Evolutionary conservation across 2,329 filamentous ascomycete species (phyloP).

Genomic region (Sporothrix variecibatus): DNA sequence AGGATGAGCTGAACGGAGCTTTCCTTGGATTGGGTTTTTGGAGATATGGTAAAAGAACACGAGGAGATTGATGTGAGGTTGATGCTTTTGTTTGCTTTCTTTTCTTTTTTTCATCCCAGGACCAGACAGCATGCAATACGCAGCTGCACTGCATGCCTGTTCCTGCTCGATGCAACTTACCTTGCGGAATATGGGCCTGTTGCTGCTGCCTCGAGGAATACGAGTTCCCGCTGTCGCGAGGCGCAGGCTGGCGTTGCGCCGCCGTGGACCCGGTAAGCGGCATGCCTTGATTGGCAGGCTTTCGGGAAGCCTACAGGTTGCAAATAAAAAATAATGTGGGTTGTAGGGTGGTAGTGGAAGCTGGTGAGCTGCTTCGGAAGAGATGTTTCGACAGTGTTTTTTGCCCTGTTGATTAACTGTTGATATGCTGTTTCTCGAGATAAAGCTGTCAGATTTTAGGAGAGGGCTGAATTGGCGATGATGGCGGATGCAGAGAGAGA

Average conservation of each 20-base stretch:
- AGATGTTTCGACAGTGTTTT: neutral
- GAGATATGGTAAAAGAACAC: neutral
- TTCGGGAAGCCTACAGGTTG: neutral
- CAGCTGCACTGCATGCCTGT: neutral
- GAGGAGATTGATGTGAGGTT: neutral
- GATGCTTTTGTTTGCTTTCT: neutral
- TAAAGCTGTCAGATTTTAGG: neutral
- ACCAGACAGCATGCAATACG: neutral
- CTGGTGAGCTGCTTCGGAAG: neutral
- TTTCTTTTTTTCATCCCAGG: neutral
- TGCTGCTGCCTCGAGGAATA: constrained; percentile 27
- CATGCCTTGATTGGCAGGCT: constrained; percentile 24
- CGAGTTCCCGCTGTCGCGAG: constrained; percentile 25
- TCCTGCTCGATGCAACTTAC: constrained; percentile 13
- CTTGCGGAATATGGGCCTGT: constrained; percentile 13
- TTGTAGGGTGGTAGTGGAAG: neutral
- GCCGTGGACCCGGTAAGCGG: constrained; percentile 14
- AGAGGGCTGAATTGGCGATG: neutral
- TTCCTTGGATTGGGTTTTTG: neutral
- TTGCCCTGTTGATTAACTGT: neutral
- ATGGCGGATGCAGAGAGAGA: neutral
- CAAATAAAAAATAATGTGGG: neutral
- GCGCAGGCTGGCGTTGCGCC: constrained; percentile 24
- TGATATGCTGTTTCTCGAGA: neutral
- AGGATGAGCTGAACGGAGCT: neutral